Percentiles rank a stretch among this genome's conserved stretches.
These are phyloP conservation scores for Cercospora berteroae DNA, from an alignment of 2,329 filamentous ascomycete genomes.

Conservation along the genomic window DNA sequence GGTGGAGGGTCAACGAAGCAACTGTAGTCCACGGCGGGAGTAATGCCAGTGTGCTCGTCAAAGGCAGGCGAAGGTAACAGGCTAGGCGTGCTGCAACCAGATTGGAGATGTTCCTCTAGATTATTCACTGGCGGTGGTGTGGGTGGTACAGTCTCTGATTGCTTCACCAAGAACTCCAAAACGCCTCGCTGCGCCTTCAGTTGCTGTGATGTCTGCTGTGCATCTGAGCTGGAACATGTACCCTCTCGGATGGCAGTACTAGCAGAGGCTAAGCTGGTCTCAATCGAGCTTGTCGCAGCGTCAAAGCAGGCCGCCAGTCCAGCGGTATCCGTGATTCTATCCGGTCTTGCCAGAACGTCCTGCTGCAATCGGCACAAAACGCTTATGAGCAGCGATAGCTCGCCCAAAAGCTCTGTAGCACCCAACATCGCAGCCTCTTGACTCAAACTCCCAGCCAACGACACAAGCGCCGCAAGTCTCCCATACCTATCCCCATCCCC, in stretches of 20 bases:
- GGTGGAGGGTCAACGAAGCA: constrained; percentile 34
- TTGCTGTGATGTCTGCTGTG: constrained; percentile 20
- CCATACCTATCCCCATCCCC: background rate
- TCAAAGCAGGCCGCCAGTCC: constrained; percentile 17
- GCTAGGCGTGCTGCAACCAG: background rate
- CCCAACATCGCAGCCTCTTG: background rate
- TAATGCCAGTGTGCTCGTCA: constrained; percentile 25
- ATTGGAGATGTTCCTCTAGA: background rate
- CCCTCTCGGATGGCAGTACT: background rate
- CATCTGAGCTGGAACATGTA: background rate
- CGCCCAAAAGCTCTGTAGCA: constrained; percentile 14
- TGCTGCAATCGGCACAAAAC: constrained; percentile 28
- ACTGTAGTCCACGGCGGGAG: constrained; percentile 24
- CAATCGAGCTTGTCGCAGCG: constrained; percentile 12
- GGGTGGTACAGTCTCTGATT: constrained; percentile 10
- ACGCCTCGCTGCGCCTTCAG: constrained; percentile 25
- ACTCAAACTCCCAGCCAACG: background rate
- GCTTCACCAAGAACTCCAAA: constrained; percentile 24
- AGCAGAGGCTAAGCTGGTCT: constrained; percentile 7
- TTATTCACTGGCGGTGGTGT: constrained; percentile 22
- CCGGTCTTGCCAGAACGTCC: constrained; percentile 1
- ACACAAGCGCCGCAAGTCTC: constrained; percentile 4
- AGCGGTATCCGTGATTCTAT: background rate
- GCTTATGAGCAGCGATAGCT: constrained; percentile 24
- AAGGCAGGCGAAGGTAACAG: constrained; percentile 1